A percentile compares a stretch with the other conserved stretches of the same genome.
Evolutionary conservation across 495 filamentous ascomycete genomes (phyloP).

Genomic region (Stereocaulon alpinum): DNA sequence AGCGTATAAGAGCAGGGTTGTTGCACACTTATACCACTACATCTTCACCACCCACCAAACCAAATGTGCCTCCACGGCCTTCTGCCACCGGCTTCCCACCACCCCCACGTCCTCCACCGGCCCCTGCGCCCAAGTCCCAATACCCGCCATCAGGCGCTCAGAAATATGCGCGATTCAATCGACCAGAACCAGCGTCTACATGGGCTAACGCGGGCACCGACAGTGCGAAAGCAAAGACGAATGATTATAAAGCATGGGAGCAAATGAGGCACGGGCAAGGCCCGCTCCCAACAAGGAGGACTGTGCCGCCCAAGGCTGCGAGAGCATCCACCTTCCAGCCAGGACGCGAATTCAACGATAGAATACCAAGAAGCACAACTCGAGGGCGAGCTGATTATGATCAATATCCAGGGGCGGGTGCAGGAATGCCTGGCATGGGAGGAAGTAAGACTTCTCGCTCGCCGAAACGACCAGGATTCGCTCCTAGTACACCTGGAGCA

Average conservation of each 20-base stretch:
- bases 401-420: slow-evolving; percentile 28
- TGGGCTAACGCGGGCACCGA: slow-evolving; percentile 32
- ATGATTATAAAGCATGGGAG: slow-evolving; percentile 58
- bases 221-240: slow-evolving; percentile 43
- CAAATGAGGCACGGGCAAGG: slow-evolving; percentile 45
- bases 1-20: slow-evolving; percentile 40
- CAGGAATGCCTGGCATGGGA: slow-evolving; percentile 25
- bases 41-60: slow-evolving; percentile 16
- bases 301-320: slow-evolving; percentile 16
- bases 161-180: slow-evolving; percentile 36
- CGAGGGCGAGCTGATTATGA: slow-evolving; percentile 37
- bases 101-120: slow-evolving; percentile 26
- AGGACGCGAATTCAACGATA: slow-evolving; percentile 29
- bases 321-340: slow-evolving; percentile 21
- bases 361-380: slow-evolving; percentile 25
- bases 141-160: slow-evolving; percentile 42
- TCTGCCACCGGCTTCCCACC: slow-evolving; percentile 21
- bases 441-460: slow-evolving; percentile 35
- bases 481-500: slow-evolving; percentile 41
- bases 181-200: slow-evolving; percentile 5
- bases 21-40: slow-evolving; percentile 15
- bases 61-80: slow-evolving; percentile 22
- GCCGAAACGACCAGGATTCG: slow-evolving; percentile 43
- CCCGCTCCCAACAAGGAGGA: slow-evolving; percentile 23
- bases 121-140: slow-evolving; percentile 25